Base-by-base conservation (phyloP, 805 yeast species). In the Teunomyces gatunensis region DNA sequence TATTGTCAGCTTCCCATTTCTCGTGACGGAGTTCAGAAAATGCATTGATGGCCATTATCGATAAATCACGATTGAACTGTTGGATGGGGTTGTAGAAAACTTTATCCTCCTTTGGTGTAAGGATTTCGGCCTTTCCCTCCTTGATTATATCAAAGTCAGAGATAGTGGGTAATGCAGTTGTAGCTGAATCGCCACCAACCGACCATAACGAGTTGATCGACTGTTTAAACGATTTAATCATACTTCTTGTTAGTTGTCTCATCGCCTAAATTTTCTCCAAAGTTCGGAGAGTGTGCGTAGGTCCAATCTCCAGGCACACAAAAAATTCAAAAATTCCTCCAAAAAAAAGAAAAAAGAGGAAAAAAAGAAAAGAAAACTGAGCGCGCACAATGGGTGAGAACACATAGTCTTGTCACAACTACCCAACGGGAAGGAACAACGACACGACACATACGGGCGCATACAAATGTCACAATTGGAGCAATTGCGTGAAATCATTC, bases 21-120 rank as follows among this genome's bases (percentile, higher is more conserved):
- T 67, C 76, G 15, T 74, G 67, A 52, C 81, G 84, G 30, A 85
- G 57, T 47, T 85, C 81, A 35, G 84, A 77, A 92, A 96, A 94
- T 0, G 98, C 96, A 48, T 83, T 79, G 51, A 94, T 91, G 6
- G 89, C 90, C 56, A 85, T 71, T 5, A 89, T 86, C 54, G 96
- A 86, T 42, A 94, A 69, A 63, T 94, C 99, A 58, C 99, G 79
- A 66, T 94, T 94, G 69, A 90, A 94, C 68, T 92, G 98, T 68
- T 94, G 99, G 47, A 94, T 87, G 7, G 96, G 97, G 63, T 94
- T 94, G 68, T 94, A 94, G 62, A 94, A 94, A 9, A 94, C 99
- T 49, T 77, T 75, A 55, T 87, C 90, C 42, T 83, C 83, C 57
- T 87, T 85, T 3, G 96, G 92, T 52, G 86, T 87, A 28, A 91